phyloP scores from a whole-genome alignment of 768 basidiomycete species.

The Leccinum fibrillosum region DNA sequence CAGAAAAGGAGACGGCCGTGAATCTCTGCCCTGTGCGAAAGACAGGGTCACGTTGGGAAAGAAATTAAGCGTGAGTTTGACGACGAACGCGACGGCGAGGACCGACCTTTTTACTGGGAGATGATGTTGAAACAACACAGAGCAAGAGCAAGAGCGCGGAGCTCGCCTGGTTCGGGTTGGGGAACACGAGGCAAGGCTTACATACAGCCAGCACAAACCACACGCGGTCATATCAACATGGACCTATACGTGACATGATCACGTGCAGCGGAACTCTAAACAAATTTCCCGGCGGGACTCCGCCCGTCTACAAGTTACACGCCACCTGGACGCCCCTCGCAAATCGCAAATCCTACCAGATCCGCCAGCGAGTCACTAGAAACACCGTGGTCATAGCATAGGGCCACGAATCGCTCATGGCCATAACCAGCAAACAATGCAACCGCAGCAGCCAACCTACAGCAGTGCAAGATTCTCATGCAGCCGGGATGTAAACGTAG shows the following conservation, averaged over 20 bases:
- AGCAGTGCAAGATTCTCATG: not conserved
- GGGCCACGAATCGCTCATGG: not conserved
- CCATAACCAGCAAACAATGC: not conserved
- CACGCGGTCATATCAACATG: conserved; percentile 13
- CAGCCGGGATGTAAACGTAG: not conserved
- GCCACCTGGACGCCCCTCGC: not conserved
- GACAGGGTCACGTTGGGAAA: not conserved
- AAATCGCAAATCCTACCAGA: not conserved
- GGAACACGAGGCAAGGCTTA: conserved; percentile 31
- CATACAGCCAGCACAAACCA: conserved; percentile 12
- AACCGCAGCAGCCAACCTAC: not conserved
- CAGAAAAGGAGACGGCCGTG: conserved; percentile 1
- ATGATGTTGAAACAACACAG: conserved; percentile 21
- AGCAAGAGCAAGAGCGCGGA: conserved; percentile 22
- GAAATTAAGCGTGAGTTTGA: conserved; percentile 2
- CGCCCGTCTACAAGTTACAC: too few species aligned
- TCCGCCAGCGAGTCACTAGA: not conserved
- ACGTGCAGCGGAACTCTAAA: conserved; percentile 17
- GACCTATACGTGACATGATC: conserved; percentile 12
- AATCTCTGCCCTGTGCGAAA: conserved; percentile 2
- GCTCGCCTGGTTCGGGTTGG: conserved; percentile 23
- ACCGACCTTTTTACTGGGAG: conserved; percentile 25
- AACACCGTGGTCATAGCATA: not conserved
- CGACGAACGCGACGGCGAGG: not conserved
- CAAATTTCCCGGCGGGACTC: not conserved